Conservation (phyloP, 73 alveolate species). For the Paraurostyla sp. region DNA sequence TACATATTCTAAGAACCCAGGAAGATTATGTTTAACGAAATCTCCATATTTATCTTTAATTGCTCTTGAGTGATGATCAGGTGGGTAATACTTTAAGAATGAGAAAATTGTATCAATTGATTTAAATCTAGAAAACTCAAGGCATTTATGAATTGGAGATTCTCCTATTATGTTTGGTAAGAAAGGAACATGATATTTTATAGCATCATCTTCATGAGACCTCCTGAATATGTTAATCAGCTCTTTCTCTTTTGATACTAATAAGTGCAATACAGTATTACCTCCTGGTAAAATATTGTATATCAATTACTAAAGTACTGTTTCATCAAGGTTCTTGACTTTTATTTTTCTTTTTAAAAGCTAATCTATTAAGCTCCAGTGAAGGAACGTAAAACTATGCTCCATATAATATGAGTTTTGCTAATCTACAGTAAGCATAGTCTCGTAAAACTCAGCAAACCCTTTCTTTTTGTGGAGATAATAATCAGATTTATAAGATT, state of each 20-base stretch:
- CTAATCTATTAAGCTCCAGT: conserved; percentile 47
- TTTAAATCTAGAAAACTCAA: neutral
- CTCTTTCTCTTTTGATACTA: neutral
- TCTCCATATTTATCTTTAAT: conserved; percentile 2
- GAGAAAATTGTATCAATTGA: conserved; percentile 8
- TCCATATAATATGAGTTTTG: neutral
- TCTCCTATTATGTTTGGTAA: conserved; percentile 33
- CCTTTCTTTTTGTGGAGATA: neutral
- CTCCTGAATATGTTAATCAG: neutral
- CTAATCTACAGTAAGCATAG: neutral
- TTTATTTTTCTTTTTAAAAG: neutral
- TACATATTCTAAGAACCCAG: neutral
- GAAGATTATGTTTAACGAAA: conserved; percentile 16
- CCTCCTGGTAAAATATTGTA: conserved; percentile 55
- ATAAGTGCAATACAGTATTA: conserved; percentile 9
- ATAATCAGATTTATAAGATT: conserved; percentile 10
- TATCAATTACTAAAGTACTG: neutral
- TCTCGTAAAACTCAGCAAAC: neutral
- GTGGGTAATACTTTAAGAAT: conserved; percentile 27
- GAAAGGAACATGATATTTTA: conserved; percentile 22
- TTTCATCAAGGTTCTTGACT: neutral
- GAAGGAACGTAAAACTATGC: conserved; percentile 49
- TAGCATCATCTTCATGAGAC: conserved; percentile 9
- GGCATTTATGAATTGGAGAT: conserved; percentile 36
- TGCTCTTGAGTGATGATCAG: conserved; percentile 49